A percentile compares a stretch with the other conserved stretches of the same genome.
phyloP scores from a whole-genome alignment of 2,329 filamentous ascomycete genomes.

The Paecilomyces variotii region DNA sequence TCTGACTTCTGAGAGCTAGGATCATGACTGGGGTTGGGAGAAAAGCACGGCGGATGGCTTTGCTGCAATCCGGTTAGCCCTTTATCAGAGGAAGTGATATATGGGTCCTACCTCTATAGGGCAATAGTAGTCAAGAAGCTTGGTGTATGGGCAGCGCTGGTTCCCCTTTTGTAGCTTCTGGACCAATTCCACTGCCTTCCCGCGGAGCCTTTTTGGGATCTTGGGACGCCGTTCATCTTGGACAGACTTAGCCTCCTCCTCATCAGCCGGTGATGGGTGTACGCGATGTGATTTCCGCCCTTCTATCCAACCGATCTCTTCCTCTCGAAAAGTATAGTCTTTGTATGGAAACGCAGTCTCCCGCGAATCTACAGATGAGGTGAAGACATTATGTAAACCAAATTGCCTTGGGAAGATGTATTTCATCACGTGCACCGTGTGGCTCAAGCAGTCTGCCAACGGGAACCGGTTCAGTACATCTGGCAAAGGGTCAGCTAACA shows the following conservation, averaged over 20 bases:
- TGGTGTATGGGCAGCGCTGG: slow-evolving; percentile 66
- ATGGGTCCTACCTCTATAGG: slow-evolving; percentile 41
- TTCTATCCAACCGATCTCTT: slow-evolving; percentile 54
- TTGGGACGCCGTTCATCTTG: slow-evolving; percentile 8
- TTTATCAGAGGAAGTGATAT: slow-evolving; percentile 9
- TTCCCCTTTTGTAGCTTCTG: slow-evolving; percentile 63
- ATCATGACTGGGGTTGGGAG: not conserved
- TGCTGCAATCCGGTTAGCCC: slow-evolving; percentile 7
- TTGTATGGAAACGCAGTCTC: slow-evolving; percentile 68
- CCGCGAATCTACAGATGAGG: slow-evolving; percentile 53
- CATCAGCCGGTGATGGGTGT: not conserved
- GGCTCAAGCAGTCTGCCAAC: slow-evolving; percentile 34
- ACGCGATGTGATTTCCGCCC: slow-evolving; percentile 7
- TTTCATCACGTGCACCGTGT: slow-evolving; percentile 69
- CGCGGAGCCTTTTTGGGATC: slow-evolving; percentile 51
- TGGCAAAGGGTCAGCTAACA: slow-evolving; percentile 28
- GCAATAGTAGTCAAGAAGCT: slow-evolving; percentile 75
- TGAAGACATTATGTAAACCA: slow-evolving; percentile 86
- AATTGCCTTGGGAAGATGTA: slow-evolving; percentile 94
- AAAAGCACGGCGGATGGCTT: slow-evolving; percentile 10
- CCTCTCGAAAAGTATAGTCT: slow-evolving; percentile 78
- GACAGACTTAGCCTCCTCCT: slow-evolving; percentile 3
- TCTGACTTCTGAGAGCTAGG: not conserved
- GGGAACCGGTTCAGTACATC: slow-evolving; percentile 72
- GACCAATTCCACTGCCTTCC: slow-evolving; percentile 52